These are phyloP conservation scores for Coemansia guatemalensis DNA, from an alignment of 192 early-diverging fungal species.

Conservation along the genomic window DNA sequence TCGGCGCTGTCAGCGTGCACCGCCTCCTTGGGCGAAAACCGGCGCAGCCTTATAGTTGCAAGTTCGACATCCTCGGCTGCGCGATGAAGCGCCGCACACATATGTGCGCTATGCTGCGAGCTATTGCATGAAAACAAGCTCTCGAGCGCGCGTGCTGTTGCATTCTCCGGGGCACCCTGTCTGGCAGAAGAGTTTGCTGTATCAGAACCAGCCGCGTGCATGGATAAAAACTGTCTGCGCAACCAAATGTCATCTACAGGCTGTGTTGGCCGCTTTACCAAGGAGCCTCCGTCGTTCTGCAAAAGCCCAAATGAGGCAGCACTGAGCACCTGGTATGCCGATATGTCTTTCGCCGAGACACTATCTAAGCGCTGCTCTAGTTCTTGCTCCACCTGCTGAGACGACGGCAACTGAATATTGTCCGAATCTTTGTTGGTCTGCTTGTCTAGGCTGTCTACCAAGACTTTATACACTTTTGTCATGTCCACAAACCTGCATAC, in stretches of 20 bases:
- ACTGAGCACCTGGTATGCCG: slow-evolving; percentile 10
- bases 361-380: neutral
- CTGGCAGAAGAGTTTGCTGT: neutral
- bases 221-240: neutral
- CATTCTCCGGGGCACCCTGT: neutral
- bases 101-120: neutral
- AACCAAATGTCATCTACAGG: neutral
- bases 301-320: neutral
- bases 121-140: neutral
- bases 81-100: neutral
- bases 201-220: neutral
- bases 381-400: neutral
- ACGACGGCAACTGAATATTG: neutral
- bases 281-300: neutral
- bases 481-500: slow-evolving; percentile 31
- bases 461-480: slow-evolving; percentile 9
- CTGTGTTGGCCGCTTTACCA: neutral
- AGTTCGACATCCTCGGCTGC: slow-evolving; percentile 23
- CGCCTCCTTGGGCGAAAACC: neutral
- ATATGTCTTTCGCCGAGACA: neutral
- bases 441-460: neutral
- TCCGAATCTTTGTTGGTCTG: neutral
- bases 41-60: neutral
- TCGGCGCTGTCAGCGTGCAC: neutral
- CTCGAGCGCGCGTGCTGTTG: slow-evolving; percentile 3